Evolutionary conservation across 257 asterid genomes (phyloP).

Genomic region (Gynochthodes officinalis): DNA sequence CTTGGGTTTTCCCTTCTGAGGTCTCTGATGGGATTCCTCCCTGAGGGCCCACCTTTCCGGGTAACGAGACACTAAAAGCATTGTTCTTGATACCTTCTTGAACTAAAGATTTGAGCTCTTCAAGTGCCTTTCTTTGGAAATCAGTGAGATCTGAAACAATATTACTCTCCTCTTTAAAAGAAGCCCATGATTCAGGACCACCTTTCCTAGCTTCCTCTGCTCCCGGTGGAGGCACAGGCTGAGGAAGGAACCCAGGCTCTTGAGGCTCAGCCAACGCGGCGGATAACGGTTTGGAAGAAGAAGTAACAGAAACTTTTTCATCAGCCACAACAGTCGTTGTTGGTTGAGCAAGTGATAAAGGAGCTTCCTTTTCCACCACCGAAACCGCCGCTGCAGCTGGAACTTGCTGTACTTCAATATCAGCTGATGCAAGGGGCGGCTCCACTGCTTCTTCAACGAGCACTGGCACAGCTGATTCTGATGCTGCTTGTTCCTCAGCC

Average conservation of each 20-base stretch:
- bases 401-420: conserved; percentile 11
- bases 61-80: conserved; percentile 18
- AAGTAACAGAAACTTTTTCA: conserved; percentile 37
- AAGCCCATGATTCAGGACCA: conserved; percentile 44
- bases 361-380: conserved; percentile 42
- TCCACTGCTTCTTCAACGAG: conserved; percentile 22
- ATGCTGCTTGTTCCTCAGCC: conserved; percentile 24
- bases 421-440: conserved; percentile 63
- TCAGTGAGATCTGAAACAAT: conserved; percentile 65
- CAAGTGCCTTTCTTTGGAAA: conserved; percentile 43
- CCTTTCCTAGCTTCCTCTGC: conserved; percentile 33
- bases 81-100: conserved; percentile 40
- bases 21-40: no score
- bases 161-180: conserved; percentile 82
- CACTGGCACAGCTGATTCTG: conserved; percentile 8
- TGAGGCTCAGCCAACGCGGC: conserved; percentile 17
- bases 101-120: conserved; percentile 49
- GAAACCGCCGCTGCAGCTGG: conserved; percentile 36
- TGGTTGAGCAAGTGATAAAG: conserved; percentile 34
- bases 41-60: no score
- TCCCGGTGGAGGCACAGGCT: conserved; percentile 29
- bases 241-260: conserved; percentile 18
- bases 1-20: conserved; percentile 5
- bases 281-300: conserved; percentile 10
- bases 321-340: conserved; percentile 24